Conservation (phyloP, 257 asterid genomes). For the Forsythia viridissima region DNA sequence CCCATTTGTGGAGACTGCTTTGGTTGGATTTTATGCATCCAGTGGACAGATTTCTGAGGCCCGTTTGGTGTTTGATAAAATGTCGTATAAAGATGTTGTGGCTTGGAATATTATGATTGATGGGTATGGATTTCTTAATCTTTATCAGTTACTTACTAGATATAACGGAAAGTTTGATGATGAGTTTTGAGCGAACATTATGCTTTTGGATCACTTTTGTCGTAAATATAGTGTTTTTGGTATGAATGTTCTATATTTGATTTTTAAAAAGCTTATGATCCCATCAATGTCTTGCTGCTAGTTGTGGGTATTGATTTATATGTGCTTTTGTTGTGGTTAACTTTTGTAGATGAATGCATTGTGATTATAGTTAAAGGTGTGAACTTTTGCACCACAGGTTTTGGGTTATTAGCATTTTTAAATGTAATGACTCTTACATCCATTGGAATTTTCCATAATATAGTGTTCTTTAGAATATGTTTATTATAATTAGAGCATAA, state of each 20-base stretch:
- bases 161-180: not conserved
- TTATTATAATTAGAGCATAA: not conserved
- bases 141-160: not conserved
- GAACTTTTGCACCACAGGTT: not conserved
- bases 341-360: not conserved
- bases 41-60: slow-evolving; percentile 62
- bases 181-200: not conserved
- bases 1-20: slow-evolving; percentile 73
- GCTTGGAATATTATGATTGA: slow-evolving; percentile 74
- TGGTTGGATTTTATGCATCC: slow-evolving; percentile 57
- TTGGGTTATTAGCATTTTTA: not conserved
- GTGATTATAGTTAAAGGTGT: not conserved
- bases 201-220: not conserved
- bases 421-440: not conserved
- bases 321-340: not conserved
- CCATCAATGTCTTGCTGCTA: not conserved
- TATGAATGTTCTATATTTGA: not conserved
- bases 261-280: not conserved
- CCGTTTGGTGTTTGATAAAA: slow-evolving; percentile 72
- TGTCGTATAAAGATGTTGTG: slow-evolving; percentile 62
- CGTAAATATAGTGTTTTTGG: not conserved
- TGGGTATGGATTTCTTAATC: slow-evolving; percentile 45
- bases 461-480: not conserved
- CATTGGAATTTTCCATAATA: not conserved
- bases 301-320: not conserved